Conservation (phyloP, 1,139 yeast species). For the Debaryomyces coudertii region DNA sequence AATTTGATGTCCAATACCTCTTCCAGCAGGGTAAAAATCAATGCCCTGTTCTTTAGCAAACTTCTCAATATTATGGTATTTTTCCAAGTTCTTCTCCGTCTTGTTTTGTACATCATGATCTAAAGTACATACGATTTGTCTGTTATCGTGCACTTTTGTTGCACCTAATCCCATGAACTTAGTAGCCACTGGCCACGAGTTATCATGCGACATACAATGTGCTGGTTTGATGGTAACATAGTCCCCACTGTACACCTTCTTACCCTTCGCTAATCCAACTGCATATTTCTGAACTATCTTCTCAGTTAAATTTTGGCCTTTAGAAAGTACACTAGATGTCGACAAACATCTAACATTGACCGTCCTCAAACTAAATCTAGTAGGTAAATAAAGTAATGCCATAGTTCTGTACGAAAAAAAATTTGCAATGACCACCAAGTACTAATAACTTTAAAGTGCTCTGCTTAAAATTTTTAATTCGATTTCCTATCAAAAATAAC, state of each 20-base stretch:
- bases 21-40: constrained; percentile 97
- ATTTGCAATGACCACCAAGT: not conserved
- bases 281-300: constrained; percentile 94
- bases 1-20: constrained; percentile 98
- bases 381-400: constrained; percentile 7
- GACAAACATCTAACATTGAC: constrained; percentile 17
- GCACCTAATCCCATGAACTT: constrained; percentile 97
- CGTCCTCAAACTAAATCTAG: constrained; percentile 1
- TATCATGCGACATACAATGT: constrained; percentile 98
- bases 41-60: constrained; percentile 92
- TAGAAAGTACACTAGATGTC: constrained; percentile 19
- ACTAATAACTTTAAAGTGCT: not conserved
- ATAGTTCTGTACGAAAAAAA: constrained; percentile 5
- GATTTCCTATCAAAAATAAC: constrained; percentile 8
- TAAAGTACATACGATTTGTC: constrained; percentile 92
- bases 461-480: not conserved
- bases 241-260: constrained; percentile 84
- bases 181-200: constrained; percentile 98
- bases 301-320: constrained; percentile 86
- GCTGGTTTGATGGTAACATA: constrained; percentile 94
- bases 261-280: constrained; percentile 73
- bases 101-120: constrained; percentile 98
- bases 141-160: constrained; percentile 72
- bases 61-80: constrained; percentile 83
- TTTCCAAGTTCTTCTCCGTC: constrained; percentile 80